These are phyloP conservation scores for Sinapis alba DNA, from an alignment of 441 rosid genomes.

Conservation along the genomic window DNA sequence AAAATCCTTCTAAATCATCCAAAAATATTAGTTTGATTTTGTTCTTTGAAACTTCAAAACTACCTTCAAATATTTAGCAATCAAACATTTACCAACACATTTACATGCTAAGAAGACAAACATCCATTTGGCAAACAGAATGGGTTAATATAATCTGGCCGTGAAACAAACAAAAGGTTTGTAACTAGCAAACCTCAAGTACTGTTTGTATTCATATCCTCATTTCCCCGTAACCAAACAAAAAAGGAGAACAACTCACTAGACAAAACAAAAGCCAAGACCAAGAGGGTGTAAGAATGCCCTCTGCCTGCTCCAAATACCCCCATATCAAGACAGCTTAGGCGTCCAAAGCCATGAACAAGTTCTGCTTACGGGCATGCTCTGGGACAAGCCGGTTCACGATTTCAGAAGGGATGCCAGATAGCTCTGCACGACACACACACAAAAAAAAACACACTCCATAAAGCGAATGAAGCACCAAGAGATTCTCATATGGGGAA, in stretches of 20 bases:
- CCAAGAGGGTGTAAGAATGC: constrained; percentile 9
- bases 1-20: background rate
- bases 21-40: background rate
- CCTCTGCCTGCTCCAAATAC: background rate
- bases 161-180: too few species aligned
- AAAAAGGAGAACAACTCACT: constrained; percentile 11
- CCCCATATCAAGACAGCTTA: constrained; percentile 18
- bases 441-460: background rate
- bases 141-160: too few species aligned
- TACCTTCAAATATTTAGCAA: background rate
- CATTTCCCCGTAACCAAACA: constrained; percentile 21
- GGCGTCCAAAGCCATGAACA: constrained; percentile 78
- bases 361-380: constrained; percentile 87
- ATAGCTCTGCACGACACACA: constrained; percentile 55
- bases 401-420: constrained; percentile 69
- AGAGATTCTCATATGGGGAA: background rate
- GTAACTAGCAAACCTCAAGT: too few species aligned
- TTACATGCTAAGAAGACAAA: background rate
- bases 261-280: constrained; percentile 23
- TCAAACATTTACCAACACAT: background rate
- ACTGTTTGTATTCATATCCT: constrained; percentile 25
- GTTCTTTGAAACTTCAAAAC: background rate
- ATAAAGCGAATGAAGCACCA: background rate
- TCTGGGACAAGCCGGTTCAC: constrained; percentile 81
- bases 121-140: background rate